Evolutionary conservation across 495 filamentous ascomycete species (phyloP), one percentile per base, ranked within the genome.

Genomic region (Pyronema omphalodes): DNA sequence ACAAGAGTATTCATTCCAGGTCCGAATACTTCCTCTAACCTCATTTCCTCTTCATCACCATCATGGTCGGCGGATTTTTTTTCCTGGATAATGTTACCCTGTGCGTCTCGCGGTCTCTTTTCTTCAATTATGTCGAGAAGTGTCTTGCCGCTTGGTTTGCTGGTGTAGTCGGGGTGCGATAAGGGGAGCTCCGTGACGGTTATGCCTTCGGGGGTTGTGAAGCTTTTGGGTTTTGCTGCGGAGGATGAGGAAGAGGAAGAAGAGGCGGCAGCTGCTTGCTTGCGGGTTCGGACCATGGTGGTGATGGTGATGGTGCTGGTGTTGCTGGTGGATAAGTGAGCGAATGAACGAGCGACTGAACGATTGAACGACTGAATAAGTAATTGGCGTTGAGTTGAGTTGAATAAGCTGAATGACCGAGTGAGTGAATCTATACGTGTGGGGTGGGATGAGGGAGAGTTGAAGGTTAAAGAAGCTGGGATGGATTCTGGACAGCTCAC

Each of bases 51-150:
- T 19, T 63, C 66, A 9, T 62, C 61, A 8, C 57, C 55, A 45
- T 61, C 58, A 44, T 59, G 49, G 33, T 6, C 9, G 7, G 12
- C 49, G n/a, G 23, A 1, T 29, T 29, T 29, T 5, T 29, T 29
- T 29, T 29, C 23, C 6, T 39, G 4, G 41, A 46, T 44, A 2
- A 34, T 18, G 37, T 45, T 46, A 4, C 43, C 57, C 43, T 12
- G 62, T 60, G 29, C 68, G 65, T 56, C 79, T 73, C 9, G 76
- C 66, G 52, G 39, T 8, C 74, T 68, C 15, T 73, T 72, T 41
- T 82, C 71, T 14, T 80, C 71, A 44, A 81, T 81, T 14, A 85
- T 51, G 44, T 83, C 70, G 12, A 84, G 69, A 33, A 86, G 70
- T 0, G 82, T 85, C 56, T 76, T 69, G 7, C 55, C 60, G 5